Evolutionary conservation across 139 green algal species (phyloP).

Genomic region (Desmodesmus armatus): DNA sequence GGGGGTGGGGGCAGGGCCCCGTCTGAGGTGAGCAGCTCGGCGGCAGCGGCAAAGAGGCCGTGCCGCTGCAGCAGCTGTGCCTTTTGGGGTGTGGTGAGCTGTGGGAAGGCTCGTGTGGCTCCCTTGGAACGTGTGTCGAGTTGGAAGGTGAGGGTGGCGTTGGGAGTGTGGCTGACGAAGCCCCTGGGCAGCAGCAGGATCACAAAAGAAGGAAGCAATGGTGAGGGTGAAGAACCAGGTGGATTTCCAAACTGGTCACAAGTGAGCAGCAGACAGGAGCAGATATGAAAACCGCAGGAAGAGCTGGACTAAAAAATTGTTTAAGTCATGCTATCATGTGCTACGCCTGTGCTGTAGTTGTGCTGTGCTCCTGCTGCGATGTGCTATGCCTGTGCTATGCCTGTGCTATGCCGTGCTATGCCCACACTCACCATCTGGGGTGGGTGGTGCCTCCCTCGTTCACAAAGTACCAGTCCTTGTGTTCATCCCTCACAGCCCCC

Average conservation of each 20-base stretch:
- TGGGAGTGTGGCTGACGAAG: neutral
- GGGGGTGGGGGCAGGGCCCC: neutral
- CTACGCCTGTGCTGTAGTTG: no score
- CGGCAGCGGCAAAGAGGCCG: constrained; percentile 31
- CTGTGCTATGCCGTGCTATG: no score
- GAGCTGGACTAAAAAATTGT: no score
- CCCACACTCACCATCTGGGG: constrained; percentile 26
- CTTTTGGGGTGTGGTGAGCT: neutral
- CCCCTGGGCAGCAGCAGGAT: neutral
- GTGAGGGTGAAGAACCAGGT: no score
- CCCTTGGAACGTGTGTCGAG: constrained; percentile 26
- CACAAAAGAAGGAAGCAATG: neutral
- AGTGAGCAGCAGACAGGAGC: neutral
- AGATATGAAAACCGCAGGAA: no score
- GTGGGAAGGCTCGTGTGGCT: neutral
- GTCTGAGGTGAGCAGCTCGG: neutral
- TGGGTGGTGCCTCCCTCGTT: constrained; percentile 10
- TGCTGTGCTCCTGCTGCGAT: no score
- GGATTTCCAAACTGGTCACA: no score
- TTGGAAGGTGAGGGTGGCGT: neutral
- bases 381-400: no score
- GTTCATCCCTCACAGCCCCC: neutral
- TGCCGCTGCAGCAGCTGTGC: neutral
- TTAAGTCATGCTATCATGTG: no score
- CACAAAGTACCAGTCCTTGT: constrained; percentile 42